These are phyloP conservation scores for Vitis labrusca DNA, from an alignment of 164 flowering plant species.

Conservation along the genomic window DNA sequence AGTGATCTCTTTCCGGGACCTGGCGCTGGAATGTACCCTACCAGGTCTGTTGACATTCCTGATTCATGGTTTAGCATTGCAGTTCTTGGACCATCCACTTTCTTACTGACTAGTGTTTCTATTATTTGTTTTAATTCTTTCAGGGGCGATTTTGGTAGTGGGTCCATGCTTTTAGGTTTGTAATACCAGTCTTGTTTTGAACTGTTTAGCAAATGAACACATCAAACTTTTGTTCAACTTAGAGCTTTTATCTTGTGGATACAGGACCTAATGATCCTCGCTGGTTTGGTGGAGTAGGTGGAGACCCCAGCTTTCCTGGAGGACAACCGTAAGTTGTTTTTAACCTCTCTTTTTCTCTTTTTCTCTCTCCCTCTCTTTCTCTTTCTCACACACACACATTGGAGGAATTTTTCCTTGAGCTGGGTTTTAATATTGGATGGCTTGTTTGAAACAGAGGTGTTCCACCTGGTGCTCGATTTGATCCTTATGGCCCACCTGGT, in stretches of 20 bases:
- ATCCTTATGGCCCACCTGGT: constrained; percentile 84
- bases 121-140: constrained; percentile 17
- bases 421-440: constrained; percentile 10
- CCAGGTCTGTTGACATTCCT: constrained; percentile 33
- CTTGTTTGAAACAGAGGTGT: constrained; percentile 47
- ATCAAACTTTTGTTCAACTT: not conserved
- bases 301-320: constrained; percentile 41
- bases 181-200: not conserved
- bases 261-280: constrained; percentile 82
- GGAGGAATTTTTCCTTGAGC: not conserved
- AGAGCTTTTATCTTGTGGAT: constrained; percentile 7
- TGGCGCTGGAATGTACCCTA: constrained; percentile 73
- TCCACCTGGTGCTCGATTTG: constrained; percentile 88
- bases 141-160: constrained; percentile 55
- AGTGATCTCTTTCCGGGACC: constrained; percentile 69
- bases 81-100: not conserved
- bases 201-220: not conserved
- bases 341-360: constrained; percentile 4
- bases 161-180: constrained; percentile 72
- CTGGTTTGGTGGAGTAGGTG: constrained; percentile 44
- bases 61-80: not conserved
- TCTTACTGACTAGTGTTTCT: not conserved
- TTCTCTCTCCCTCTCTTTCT: not conserved
- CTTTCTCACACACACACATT: not conserved
- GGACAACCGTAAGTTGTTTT: constrained; percentile 44